Percentiles rank a stretch among this genome's conserved stretches.
These are phyloP conservation scores for Laetiporus sulphureus DNA, from an alignment of 1,284 basidiomycete species.

Conservation along the genomic window DNA sequence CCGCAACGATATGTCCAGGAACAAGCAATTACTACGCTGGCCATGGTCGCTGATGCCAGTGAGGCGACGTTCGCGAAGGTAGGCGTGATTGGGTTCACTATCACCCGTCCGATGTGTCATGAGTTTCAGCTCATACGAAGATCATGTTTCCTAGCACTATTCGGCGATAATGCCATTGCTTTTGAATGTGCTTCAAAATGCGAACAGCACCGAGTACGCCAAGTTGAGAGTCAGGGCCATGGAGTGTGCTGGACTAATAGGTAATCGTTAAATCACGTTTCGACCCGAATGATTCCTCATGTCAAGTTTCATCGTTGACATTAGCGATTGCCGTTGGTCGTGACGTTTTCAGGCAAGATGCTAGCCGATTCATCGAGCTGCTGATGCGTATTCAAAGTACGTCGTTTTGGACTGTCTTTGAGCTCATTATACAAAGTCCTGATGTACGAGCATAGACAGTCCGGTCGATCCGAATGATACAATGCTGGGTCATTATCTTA, in stretches of 20 bases:
- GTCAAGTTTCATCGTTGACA: neutral
- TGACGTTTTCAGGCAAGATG: slow-evolving; percentile 71
- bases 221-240: slow-evolving; percentile 74
- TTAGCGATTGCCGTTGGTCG: slow-evolving; percentile 77
- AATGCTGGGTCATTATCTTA: slow-evolving; percentile 62
- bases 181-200: slow-evolving; percentile 63
- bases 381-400: slow-evolving; percentile 75
- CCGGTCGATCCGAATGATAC: slow-evolving; percentile 60
- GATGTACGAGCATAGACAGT: slow-evolving; percentile 36
- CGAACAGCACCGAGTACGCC: slow-evolving; percentile 56
- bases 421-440: neutral
- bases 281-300: neutral
- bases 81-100: too few species aligned
- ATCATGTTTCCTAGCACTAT: slow-evolving; percentile 47
- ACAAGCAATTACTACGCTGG: slow-evolving; percentile 76
- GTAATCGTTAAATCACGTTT: slow-evolving; percentile 29
- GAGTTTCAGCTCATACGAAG: neutral
- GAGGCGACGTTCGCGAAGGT: slow-evolving; percentile 67
- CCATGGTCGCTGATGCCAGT: slow-evolving; percentile 81
- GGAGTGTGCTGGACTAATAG: slow-evolving; percentile 81
- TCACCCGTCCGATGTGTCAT: too few species aligned
- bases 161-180: slow-evolving; percentile 70
- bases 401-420: slow-evolving; percentile 16
- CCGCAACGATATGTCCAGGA: slow-evolving; percentile 69
- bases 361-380: slow-evolving; percentile 62